Percentiles rank a stretch among this genome's conserved stretches.
These are phyloP conservation scores for Pichia sp. DNA, from an alignment of 1,139 yeast species.

Conservation along the genomic window DNA sequence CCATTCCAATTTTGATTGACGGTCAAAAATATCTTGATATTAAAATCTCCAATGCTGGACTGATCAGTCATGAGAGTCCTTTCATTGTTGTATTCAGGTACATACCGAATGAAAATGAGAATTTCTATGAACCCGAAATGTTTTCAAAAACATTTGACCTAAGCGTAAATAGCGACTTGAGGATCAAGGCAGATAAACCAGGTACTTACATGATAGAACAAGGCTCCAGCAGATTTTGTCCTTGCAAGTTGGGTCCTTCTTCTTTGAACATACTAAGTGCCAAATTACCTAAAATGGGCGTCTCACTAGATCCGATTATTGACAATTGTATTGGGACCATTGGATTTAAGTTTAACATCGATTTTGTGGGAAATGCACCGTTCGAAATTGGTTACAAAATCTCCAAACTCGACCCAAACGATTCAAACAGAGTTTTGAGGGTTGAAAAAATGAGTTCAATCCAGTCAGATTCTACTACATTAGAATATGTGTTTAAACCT, in stretches of 20 bases:
- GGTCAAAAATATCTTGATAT: slow-evolving; percentile 38
- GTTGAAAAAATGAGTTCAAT: slow-evolving; percentile 35
- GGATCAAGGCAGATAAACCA: slow-evolving; percentile 45
- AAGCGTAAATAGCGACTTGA: slow-evolving; percentile 30
- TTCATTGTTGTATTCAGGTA: slow-evolving; percentile 42
- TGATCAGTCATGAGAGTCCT: slow-evolving; percentile 43
- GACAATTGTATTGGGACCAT: slow-evolving; percentile 92
- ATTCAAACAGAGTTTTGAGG: slow-evolving; percentile 31
- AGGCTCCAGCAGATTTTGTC: slow-evolving; percentile 59
- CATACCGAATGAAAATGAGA: slow-evolving; percentile 20
- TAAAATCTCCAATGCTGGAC: slow-evolving; percentile 29
- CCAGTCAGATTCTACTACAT: slow-evolving; percentile 27
- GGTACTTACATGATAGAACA: slow-evolving; percentile 59
- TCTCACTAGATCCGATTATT: slow-evolving; percentile 55
- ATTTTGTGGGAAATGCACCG: slow-evolving; percentile 75
- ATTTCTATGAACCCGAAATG: slow-evolving; percentile 30
- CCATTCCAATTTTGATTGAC: slow-evolving; percentile 42
- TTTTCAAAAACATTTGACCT: slow-evolving; percentile 40
- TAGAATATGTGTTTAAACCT: slow-evolving; percentile 67
- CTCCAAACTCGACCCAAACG: slow-evolving; percentile 45
- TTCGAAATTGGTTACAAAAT: slow-evolving; percentile 63
- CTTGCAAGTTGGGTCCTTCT: slow-evolving; percentile 40
- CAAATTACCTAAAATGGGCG: slow-evolving; percentile 48
- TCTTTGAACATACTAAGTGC: slow-evolving; percentile 26
- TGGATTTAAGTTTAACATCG: slow-evolving; percentile 68